Base-by-base conservation (phyloP, 176 grass and related monocot species). In the Carex cristatella region DNA sequence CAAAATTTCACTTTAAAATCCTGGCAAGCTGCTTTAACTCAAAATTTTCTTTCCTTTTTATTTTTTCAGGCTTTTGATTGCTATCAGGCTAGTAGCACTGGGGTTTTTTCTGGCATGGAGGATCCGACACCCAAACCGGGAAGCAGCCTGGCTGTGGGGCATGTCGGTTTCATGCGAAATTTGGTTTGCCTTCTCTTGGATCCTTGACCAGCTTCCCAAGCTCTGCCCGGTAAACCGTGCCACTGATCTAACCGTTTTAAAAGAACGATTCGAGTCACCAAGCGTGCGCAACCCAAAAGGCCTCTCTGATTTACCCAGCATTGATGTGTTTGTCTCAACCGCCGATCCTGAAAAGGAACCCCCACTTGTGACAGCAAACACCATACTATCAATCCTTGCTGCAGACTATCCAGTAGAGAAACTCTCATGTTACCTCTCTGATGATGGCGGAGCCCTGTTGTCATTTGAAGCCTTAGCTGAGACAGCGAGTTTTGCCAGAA, bases 131-230 rank as follows among this genome's bases (percentile, higher is more conserved):
- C 90, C 93, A 1, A 99, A 99, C 61, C 88, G 74, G 8, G 96
- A 99, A 40, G 93, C 93, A 3, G 71, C 90, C 11, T 99, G 91
- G 93, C 84, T 99, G 14, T 95, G 96, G 96, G 93, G 60, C 32
- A 65, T 95, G 54, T 98, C 96, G 0, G 92, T 98, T 16, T 60
- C 88, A 1, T 95, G 93, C 56, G 93, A 99, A 87, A 87, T 95
- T 6, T 99, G 91, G 93, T 99, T 99, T 77, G 96, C 96, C 33
- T 94, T 99, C 88, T 99, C 96, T 10, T 99, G 96, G 96, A 91
- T 99, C 1, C 91, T 95, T 14, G 96, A 99, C 79, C 92, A 94
- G 84, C 91, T 99, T 19, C 91, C 91, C 12, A 99, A 99, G 81
- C 96, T 99, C 19, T 91, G 91, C 65, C 96, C 93, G 0, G 79